phyloP scores from a whole-genome alignment of 495 filamentous ascomycete genomes.

The Jackrogersella multiformis region DNA sequence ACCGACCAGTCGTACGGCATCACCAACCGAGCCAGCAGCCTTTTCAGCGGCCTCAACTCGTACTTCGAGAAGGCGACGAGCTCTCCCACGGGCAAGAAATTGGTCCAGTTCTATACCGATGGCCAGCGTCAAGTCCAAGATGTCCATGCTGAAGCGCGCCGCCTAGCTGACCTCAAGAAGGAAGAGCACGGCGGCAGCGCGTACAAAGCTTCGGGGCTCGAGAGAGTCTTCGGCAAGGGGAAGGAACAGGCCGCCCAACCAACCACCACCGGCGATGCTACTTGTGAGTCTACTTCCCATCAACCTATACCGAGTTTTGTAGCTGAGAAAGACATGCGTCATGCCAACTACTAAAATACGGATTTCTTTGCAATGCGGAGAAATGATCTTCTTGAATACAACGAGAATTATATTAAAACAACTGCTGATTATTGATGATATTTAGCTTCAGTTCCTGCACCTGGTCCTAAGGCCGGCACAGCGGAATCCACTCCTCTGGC shows the following conservation, averaged over 20 bases:
- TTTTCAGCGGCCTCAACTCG: constrained; percentile 72
- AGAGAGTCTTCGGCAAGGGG: constrained; percentile 57
- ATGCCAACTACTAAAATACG: not conserved
- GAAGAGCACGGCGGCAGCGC: constrained; percentile 62
- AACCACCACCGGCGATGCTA: constrained; percentile 39
- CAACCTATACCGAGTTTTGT: not conserved
- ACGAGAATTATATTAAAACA: not conserved
- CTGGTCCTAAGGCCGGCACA: constrained; percentile 37
- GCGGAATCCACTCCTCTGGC: constrained; percentile 27
- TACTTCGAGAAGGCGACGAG: constrained; percentile 94
- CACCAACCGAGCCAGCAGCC: constrained; percentile 67
- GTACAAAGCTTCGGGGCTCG: constrained; percentile 58
- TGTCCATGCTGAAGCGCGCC: constrained; percentile 87
- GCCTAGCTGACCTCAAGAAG: constrained; percentile 88
- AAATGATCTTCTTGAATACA: not conserved
- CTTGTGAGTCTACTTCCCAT: constrained; percentile 37
- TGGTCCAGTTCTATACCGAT: constrained; percentile 85
- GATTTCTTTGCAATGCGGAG: not conserved
- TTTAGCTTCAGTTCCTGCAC: constrained; percentile 32
- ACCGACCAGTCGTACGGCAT: constrained; percentile 81
- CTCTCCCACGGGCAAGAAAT: constrained; percentile 84
- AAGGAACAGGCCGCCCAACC: constrained; percentile 48
- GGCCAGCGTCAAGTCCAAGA: constrained; percentile 87
- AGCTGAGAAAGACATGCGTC: not conserved
- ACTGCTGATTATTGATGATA: not conserved